Conservation (phyloP, 108 stramenopile species). For the Aurantiochytrium sp. region DNA sequence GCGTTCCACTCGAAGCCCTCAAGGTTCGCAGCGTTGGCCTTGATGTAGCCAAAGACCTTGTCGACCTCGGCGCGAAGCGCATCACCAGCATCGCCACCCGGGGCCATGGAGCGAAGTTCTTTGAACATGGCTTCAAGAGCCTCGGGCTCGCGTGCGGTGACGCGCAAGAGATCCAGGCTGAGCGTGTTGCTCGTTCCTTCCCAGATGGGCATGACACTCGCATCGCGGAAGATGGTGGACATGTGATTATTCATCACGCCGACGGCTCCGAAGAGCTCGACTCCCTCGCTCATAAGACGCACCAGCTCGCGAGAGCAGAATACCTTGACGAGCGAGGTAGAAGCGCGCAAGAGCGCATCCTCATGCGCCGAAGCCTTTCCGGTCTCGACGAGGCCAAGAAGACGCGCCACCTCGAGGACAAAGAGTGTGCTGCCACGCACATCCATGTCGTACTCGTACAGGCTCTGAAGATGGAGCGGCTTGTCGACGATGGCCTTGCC, state of each 20-base stretch:
- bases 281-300: slow-evolving; percentile 13
- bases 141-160: neutral
- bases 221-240: neutral
- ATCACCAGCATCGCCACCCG: neutral
- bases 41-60: slow-evolving; percentile 9
- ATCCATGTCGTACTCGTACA: neutral
- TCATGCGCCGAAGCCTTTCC: neutral
- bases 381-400: neutral
- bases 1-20: neutral
- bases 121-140: neutral
- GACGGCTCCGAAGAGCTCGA: neutral
- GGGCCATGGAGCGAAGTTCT: neutral
- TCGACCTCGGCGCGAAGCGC: neutral
- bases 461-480: neutral
- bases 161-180: neutral
- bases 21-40: neutral
- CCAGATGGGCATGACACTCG: neutral
- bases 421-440: neutral
- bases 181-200: slow-evolving; percentile 4
- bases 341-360: neutral
- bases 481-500: slow-evolving; percentile 8
- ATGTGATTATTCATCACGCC: slow-evolving; percentile 10
- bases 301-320: neutral
- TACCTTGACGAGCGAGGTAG: neutral
- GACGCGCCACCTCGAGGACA: neutral